phyloP scores from a whole-genome alignment of 1,139 yeast species.

The Saccharomyces hybrid region DNA sequence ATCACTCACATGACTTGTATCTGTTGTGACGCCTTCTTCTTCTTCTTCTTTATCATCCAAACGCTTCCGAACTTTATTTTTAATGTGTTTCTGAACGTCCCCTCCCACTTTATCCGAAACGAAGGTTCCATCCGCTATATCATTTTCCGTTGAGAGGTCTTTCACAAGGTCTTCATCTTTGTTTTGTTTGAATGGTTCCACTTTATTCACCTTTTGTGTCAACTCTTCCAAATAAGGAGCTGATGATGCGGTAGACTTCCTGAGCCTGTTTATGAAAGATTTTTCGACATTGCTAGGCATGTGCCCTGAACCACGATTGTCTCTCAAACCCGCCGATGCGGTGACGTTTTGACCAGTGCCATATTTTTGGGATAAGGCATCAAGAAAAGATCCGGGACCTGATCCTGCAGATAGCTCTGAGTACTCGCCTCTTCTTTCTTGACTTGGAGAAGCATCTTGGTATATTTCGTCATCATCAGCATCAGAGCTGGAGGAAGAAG shows the following conservation, averaged over 20 bases:
- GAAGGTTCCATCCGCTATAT: not conserved
- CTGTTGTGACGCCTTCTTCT: not conserved
- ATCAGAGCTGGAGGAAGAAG: conserved; percentile 12
- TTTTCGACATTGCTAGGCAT: conserved; percentile 14
- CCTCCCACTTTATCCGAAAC: not conserved
- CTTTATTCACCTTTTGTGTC: conserved; percentile 40
- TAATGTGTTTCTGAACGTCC: not conserved
- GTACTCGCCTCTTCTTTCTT: conserved; percentile 5
- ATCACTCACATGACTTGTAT: not conserved
- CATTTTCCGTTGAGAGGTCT: not conserved
- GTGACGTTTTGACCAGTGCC: conserved; percentile 23
- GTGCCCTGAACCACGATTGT: conserved; percentile 1
- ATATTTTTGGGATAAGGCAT: conserved; percentile 29
- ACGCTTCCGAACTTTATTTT: not conserved
- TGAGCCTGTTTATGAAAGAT: conserved; percentile 28
- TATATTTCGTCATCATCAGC: conserved; percentile 5
- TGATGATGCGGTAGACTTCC: conserved; percentile 15
- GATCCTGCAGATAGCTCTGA: conserved; percentile 12
- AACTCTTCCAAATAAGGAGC: conserved; percentile 49
- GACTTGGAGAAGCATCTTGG: not conserved
- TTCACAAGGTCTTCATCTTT: not conserved
- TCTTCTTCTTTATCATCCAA: not conserved
- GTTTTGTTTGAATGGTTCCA: conserved; percentile 8
- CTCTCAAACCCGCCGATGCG: conserved; percentile 3
- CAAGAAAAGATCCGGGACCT: conserved; percentile 26